Conservation (phyloP, 371 early-diverging fungal genomes). For the Mucor piriformis region DNA sequence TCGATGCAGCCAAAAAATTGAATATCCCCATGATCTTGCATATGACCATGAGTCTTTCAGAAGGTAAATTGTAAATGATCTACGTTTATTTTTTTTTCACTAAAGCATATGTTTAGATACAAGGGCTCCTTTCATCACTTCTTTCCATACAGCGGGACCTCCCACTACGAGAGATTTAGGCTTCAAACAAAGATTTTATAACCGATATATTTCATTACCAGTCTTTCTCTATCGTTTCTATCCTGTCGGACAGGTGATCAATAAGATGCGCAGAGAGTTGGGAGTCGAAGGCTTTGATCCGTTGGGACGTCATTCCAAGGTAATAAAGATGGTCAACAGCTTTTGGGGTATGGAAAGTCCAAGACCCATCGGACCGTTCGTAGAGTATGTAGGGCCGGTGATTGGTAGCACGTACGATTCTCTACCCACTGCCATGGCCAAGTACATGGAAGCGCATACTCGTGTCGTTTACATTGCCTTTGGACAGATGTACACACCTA, state of each 20-base stretch:
- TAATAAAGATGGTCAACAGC: slow-evolving; percentile 34
- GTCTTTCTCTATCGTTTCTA: slow-evolving; percentile 6
- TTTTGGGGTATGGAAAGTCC: slow-evolving; percentile 34
- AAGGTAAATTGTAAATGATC: slow-evolving; percentile 6
- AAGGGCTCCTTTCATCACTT: slow-evolving; percentile 18
- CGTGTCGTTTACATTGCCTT: slow-evolving; percentile 43
- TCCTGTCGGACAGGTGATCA: slow-evolving; percentile 7
- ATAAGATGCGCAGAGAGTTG: slow-evolving; percentile 5
- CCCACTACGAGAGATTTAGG: slow-evolving; percentile 17
- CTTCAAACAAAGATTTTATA: slow-evolving; percentile 13
- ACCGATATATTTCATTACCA: slow-evolving; percentile 14
- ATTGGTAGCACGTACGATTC: slow-evolving; percentile 13
- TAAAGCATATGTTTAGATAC: slow-evolving; percentile 6
- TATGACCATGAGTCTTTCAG: slow-evolving; percentile 24
- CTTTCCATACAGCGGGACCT: neutral
- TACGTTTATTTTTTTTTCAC: neutral
- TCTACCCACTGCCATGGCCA: slow-evolving; percentile 1
- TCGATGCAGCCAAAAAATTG: slow-evolving; percentile 22
- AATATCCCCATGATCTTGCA: slow-evolving; percentile 17
- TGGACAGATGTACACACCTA: slow-evolving; percentile 34
- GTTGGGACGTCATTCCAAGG: slow-evolving; percentile 9
- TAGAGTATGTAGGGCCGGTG: slow-evolving; percentile 43
- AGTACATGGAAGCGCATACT: slow-evolving; percentile 23
- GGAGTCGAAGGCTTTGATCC: slow-evolving; percentile 12
- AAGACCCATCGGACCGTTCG: slow-evolving; percentile 37